Evolutionary conservation across 108 stramenopile genomes (phyloP), one percentile per base, ranked within the genome.

Genomic region (Thalassiosira profunda): DNA sequence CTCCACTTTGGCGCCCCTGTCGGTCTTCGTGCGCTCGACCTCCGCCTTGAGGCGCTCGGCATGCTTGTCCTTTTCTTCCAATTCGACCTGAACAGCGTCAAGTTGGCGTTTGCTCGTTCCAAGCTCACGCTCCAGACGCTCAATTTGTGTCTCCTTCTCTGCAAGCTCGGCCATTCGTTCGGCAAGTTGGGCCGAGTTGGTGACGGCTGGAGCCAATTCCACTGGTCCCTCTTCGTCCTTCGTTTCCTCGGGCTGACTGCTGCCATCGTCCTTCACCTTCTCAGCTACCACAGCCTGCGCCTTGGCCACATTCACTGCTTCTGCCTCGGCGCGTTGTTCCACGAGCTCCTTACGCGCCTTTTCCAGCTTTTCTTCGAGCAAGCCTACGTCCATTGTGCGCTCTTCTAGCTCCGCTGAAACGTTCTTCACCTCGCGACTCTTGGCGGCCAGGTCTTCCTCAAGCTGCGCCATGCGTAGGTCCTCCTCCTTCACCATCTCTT

Each of bases 371-470:
- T 59, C 43, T 44, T 76, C 75, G 51, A 76, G 40, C 31, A 38
- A 28, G 6, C 59, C 21, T 35, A 76, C 53, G 25, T 68, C 59
- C n/a, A 41, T 57, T 12, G 53, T 68, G 34, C 67, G 61, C 43
- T 68, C 67, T 12, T 76, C 54, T 30, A 76, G 53, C 48, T 76
- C 75, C 17, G 40, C 47, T 1, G 37, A 49, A 7, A 76, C 28
- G 29, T 61, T 63, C 33, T 45, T 43, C 37, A 76, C 58, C 59
- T 76, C 67, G 2, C 75, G 58, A 34, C 44, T 54, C 41, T 62
- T 76, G 12, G 52, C 33, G 11, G 75, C 75, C 53, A 76, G 34
- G 17, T 76, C 53, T 35, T 68, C 67, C 44, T 76, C 59, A 11
- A 76, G 35, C 25, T 76, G 51, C 11, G 42, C 26, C 11, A 45